These are phyloP conservation scores for Apium graveolens DNA, from an alignment of 129 eudicot genomes.

Conservation along the genomic window DNA sequence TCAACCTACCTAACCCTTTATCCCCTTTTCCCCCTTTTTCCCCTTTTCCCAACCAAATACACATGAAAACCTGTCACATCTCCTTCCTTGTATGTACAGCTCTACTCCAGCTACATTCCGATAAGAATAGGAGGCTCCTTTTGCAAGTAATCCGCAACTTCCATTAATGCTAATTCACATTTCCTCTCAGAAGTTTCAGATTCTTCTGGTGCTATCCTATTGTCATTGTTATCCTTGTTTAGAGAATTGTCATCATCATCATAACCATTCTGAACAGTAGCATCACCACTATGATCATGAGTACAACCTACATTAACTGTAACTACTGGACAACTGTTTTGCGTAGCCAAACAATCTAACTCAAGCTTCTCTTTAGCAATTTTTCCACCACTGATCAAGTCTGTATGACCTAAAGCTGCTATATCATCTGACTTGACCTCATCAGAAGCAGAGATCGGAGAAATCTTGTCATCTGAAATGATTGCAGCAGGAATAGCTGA, in stretches of 20 bases:
- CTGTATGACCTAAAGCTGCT: conserved; percentile 16
- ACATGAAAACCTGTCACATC: neutral
- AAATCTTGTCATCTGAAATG: conserved; percentile 22
- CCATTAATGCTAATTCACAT: conserved; percentile 26
- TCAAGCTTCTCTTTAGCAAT: conserved; percentile 21
- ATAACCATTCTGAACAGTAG: conserved; percentile 14
- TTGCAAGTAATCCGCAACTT: conserved; percentile 16
- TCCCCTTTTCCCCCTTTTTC: neutral
- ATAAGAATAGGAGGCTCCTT: neutral
- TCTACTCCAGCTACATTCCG: conserved; percentile 6
- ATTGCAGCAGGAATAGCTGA: conserved; percentile 32
- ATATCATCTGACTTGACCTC: conserved; percentile 30
- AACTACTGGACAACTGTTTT: conserved; percentile 23
- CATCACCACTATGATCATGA: neutral
- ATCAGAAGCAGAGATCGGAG: conserved; percentile 17
- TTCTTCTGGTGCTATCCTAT: conserved; percentile 18
- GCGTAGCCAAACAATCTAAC: conserved; percentile 20
- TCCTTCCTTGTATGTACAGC: conserved; percentile 16
- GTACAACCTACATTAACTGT: conserved; percentile 13
- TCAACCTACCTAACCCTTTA: neutral
- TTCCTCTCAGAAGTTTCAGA: conserved; percentile 17
- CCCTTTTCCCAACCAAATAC: conserved; percentile 6
- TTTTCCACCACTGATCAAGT: conserved; percentile 19
- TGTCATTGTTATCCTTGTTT: neutral
- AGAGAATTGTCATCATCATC: neutral